Evolutionary conservation across 1,284 basidiomycete species (phyloP), one percentile per base, ranked within the genome.

Genomic region (Cronartium quercuum): DNA sequence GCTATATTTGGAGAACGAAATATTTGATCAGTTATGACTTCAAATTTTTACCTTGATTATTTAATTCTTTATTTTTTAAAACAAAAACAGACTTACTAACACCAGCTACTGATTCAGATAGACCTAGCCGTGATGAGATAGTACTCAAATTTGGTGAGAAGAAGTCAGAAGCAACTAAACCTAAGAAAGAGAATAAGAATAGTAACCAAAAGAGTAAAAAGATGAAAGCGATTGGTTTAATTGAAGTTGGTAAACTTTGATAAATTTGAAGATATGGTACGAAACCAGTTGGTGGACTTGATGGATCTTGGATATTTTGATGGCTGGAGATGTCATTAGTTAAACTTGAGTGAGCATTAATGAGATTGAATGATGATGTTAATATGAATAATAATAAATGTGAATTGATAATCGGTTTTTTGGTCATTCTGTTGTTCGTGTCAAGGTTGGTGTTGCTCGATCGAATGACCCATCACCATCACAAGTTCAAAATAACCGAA

Each of bases 161-260:
- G 84, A 95, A 97, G 83, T 97, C 94, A 47, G 91, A 90, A 9
- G 93, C 92, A 77, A 89, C 90, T 81, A 96, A 95, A 3, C 93
- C 92, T 29, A 95, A 87, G 65, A 91, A 84, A 29, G 90, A 91
- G 83, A 93, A 93, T 71, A 93, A 87, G 83, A 93, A 92, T 34
- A 87, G 78, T 40, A 92, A 86, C 91, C 91, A 93, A 42, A 90
- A 69, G 21, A 90, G 77, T 76, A 91, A 86, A 58, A 84, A 86
- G 2, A 81, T 79, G 82, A 92, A 91, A 24, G 86, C 78, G 34
- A 88, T 75, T 0, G 89, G 51, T n/a, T 55, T 55, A 5, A 55
- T 18, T 6, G 51, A 21, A 4, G n/a, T 55, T 55, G 51, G 29
- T 18, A 55, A 24, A 21, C n/a, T 24, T 21, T 18, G 29, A 10